Evolutionary conservation across 2,329 filamentous ascomycete species (phyloP), one percentile per base, ranked within the genome.

Genomic region (Talaromyces pinophilus): DNA sequence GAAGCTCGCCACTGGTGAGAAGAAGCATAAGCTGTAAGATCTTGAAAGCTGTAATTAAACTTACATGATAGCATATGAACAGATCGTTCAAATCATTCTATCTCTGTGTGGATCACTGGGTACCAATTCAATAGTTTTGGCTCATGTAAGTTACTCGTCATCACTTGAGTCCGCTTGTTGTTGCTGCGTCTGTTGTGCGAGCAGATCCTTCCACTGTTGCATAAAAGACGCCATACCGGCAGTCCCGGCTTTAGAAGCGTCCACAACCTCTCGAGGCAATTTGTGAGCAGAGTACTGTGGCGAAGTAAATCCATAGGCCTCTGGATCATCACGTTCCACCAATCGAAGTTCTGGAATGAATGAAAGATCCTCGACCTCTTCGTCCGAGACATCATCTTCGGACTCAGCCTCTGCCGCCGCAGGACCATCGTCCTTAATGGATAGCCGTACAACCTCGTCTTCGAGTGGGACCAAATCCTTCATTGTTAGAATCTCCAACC

Each of bases 231-330:
- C 85, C 81, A 98, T 85, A 0, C 90, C 90, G 2, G 90, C 91
- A 64, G 91, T 87, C 3, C 91, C 90, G 0, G 85, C 85, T 22
- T 83, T 79, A 35, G 85, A 86, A 1, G 87, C 87, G 73, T 89
- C 87, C 1, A 97, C 93, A 1, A 98, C 92, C 72, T 99, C 95
- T 77, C 90, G 93, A 0, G 95, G 95, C 71, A 99, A 81, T 79
- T 98, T 99, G 76, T 98, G 94, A 2, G 95, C 94, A 68, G 93
- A 97, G 78, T 96, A 98, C 73, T 94, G 91, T 1, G 92, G 87
- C 4, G 91, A 90, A 70, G 87, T 88, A 75, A 97, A 96, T 71
- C 90, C 91, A 75, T 92, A 95, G 0, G 93, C 93, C 68, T 94
- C 91, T 0, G 93, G 92, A 70, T 98, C 94, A 69, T 94, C 90